A percentile compares a stretch with the other conserved stretches of the same genome.
Evolutionary conservation across 2,329 filamentous ascomycete species (phyloP).

Genomic region (Karstenula rhodostoma): DNA sequence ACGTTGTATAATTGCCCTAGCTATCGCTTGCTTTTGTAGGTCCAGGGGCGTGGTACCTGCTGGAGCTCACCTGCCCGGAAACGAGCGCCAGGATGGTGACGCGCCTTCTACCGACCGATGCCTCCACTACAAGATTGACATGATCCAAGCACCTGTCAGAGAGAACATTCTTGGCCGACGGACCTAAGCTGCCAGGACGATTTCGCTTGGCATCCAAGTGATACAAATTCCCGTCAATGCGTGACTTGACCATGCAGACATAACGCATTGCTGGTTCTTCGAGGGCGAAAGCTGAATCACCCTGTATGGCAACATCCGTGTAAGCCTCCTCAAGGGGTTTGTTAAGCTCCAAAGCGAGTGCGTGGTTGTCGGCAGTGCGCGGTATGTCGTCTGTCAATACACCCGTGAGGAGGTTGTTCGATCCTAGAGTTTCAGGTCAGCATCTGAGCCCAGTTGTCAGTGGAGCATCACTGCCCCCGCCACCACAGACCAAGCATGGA

Average conservation of each 20-base stretch:
- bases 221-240: conserved; percentile 33
- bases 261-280: conserved; percentile 48
- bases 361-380: conserved; percentile 23
- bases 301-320: conserved; percentile 33
- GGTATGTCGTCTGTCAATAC: background rate
- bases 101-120: background rate
- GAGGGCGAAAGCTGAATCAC: conserved; percentile 36
- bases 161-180: conserved; percentile 25
- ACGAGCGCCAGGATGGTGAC: background rate
- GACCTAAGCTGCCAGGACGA: conserved; percentile 41
- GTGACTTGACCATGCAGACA: conserved; percentile 42
- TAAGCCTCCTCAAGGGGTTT: conserved; percentile 39
- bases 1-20: too few relatives aligned
- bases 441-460: conserved; percentile 3
- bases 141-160: conserved; percentile 28
- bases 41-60: too few relatives aligned
- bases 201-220: conserved; percentile 44
- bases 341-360: conserved; percentile 31
- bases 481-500: conserved; percentile 59
- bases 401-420: background rate
- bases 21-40: too few relatives aligned
- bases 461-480: conserved; percentile 33
- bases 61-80: background rate
- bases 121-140: conserved; percentile 31
- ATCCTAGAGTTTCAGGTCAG: background rate